Conservation (phyloP, 1,139 yeast genomes). For the Saccharomyces hybrid region DNA sequence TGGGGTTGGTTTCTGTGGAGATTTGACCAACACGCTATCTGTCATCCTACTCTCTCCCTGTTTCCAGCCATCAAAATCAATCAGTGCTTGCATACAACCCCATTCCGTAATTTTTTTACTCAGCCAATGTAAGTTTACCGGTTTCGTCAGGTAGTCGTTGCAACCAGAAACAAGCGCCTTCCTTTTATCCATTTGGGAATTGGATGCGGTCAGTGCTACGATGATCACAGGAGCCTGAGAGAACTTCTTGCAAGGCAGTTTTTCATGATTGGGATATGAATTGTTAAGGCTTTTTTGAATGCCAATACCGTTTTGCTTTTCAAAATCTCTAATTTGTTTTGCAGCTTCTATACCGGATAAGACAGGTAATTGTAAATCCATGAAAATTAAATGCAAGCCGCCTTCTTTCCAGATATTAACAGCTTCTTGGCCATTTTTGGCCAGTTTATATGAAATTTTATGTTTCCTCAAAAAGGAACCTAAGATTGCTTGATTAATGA, state of each 20-base stretch:
- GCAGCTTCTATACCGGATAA: constrained; percentile 92
- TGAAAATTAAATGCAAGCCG: constrained; percentile 81
- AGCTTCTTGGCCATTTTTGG: constrained; percentile 88
- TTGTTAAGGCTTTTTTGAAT: constrained; percentile 25
- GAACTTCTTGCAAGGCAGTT: constrained; percentile 4
- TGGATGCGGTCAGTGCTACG: constrained; percentile 90
- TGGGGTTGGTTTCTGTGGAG: constrained; percentile 11
- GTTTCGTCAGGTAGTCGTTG: constrained; percentile 93
- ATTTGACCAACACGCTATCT: constrained; percentile 19
- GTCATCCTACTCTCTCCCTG: constrained; percentile 35
- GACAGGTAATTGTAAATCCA: constrained; percentile 93
- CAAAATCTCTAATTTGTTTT: constrained; percentile 76
- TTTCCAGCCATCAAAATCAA: constrained; percentile 94
- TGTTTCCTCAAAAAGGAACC: constrained; percentile 87
- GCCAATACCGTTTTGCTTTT: constrained; percentile 74
- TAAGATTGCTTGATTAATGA: constrained; percentile 85
- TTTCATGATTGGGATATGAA: not conserved
- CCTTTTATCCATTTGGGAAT: constrained; percentile 77
- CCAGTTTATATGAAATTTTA: constrained; percentile 76
- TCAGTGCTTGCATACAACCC: constrained; percentile 96
- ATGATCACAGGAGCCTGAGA: constrained; percentile 75
- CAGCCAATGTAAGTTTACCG: constrained; percentile 90
- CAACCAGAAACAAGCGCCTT: constrained; percentile 95
- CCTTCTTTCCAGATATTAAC: constrained; percentile 88
- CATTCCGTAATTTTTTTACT: constrained; percentile 92